Conservation (phyloP, 2,329 filamentous ascomycete genomes). For the Fusarium chuoi region DNA sequence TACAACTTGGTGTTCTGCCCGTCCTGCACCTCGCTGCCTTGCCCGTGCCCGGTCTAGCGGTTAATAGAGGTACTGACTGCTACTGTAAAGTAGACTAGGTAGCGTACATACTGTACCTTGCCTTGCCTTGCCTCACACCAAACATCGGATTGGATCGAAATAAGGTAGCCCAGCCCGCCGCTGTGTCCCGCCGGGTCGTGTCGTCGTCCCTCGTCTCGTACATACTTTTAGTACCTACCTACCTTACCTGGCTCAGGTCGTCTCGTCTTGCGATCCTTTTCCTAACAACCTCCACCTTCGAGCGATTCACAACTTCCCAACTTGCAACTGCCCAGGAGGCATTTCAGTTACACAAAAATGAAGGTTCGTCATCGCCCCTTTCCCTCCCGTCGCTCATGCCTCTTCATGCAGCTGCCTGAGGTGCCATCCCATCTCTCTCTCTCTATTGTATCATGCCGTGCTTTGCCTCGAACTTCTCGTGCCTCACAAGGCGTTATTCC, state of each 20-base stretch:
- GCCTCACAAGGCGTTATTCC: slow-evolving; percentile 15
- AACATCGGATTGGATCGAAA: slow-evolving; percentile 36
- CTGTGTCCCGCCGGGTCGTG: slow-evolving; percentile 22
- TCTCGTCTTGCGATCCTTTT: slow-evolving; percentile 38
- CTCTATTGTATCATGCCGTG: slow-evolving; percentile 12
- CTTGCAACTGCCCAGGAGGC: slow-evolving; percentile 44
- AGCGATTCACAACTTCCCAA: slow-evolving; percentile 40
- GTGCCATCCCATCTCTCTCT: not conserved
- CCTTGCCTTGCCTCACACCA: slow-evolving; percentile 6
- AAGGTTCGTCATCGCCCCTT: slow-evolving; percentile 48
- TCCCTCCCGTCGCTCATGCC: slow-evolving; percentile 24
- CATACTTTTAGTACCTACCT: not conserved
- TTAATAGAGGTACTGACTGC: slow-evolving; percentile 18
- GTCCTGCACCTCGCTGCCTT: not conserved
- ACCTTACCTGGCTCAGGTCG: slow-evolving; percentile 18
- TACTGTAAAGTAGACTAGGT: not conserved
- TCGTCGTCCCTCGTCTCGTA: slow-evolving; percentile 16
- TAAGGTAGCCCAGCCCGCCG: slow-evolving; percentile 37
- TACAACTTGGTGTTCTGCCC: not conserved
- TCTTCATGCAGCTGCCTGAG: slow-evolving; percentile 8
- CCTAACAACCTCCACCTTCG: slow-evolving; percentile 30
- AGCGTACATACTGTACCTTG: not conserved
- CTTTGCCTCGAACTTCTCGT: slow-evolving; percentile 6
- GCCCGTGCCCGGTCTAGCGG: slow-evolving; percentile 27
- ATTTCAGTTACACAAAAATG: slow-evolving; percentile 50